Evolutionary conservation across 495 filamentous ascomycete genomes (phyloP), one percentile per base, ranked within the genome.

Genomic region (Pyrenopolyporus hunteri): DNA sequence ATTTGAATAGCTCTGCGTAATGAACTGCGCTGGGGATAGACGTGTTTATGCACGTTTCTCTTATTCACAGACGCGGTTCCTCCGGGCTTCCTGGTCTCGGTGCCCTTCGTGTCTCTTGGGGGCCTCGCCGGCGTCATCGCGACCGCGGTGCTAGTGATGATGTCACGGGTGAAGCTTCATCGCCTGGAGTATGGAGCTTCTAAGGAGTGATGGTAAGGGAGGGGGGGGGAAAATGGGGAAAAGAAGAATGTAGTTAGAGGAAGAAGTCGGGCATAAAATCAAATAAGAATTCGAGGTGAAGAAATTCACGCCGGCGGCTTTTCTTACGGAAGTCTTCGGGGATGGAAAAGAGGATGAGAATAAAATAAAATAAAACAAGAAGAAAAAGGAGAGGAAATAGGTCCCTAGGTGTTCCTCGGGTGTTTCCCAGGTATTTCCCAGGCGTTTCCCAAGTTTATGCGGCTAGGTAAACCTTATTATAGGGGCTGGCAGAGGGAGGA

Each of bases 391-490:
- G n/a, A n/a, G n/a, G n/a, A n/a, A n/a, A n/a, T n/a, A n/a, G n/a
- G n/a, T n/a, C n/a, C n/a, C n/a, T n/a, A n/a, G n/a, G n/a, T n/a
- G n/a, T n/a, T n/a, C n/a, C n/a, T n/a, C n/a, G n/a, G n/a, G n/a
- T n/a, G n/a, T n/a, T n/a, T n/a, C n/a, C n/a, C n/a, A n/a, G n/a
- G n/a, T n/a, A n/a, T n/a, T n/a, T n/a, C n/a, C n/a, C n/a, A n/a
- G n/a, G n/a, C n/a, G n/a, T n/a, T 46, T 11, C 40, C 35, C 13
- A 22, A 43, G 33, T n/a, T n/a, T 59, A 56, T 59, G 61, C 61
- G 37, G 36, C 48, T 59, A 56, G 23, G 45, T 40, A 65, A n/a
- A 65, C 62, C 45, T 65, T 65, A 56, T 55, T 56, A 14, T 28
- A 49, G 20, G 44, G 29, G 14, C n/a, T 19, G 33, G 10, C 19